Evolutionary conservation across 169 alveolate species (phyloP), one percentile per base, ranked within the genome.

Genomic region (Amoebophrya sp.): DNA sequence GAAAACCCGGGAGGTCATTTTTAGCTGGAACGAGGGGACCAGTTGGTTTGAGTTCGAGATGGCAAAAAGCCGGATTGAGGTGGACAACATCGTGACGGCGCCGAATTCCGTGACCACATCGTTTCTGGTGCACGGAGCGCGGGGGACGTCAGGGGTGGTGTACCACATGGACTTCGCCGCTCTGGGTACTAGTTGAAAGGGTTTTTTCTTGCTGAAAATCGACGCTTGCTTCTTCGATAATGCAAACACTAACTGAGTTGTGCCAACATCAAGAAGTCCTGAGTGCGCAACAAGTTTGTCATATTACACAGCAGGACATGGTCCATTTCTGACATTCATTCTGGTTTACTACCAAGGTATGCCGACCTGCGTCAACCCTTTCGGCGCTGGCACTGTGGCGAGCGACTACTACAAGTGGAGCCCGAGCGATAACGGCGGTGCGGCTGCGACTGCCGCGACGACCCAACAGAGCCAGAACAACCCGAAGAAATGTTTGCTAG

Each of bases 81-180:
- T 98, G 29, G 97, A 96, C 93, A 98, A 98, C 91, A 97, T 98
- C 89, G 97, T 98, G 10, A 98, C 97, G 77, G 99, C 98, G 93
- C 99, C 99, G 29, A 94, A 93, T 66, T 94, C 98, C 89, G 94
- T 97, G 18, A 95, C 98, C 18, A 94, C 96, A 47, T 96, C 96
- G 92, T 98, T 98, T 94, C 94, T 98, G 33, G 95, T 98, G 12
- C 97, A 97, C 95, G 99, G 99, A 39, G 32, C 40, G 90, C 40
- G 47, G 1, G 90, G 47, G 32, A 33, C 23, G 39, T 23, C 40
- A 2, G 99, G 99, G 40, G 95, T 97, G 35, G 94, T 97, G 38
- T 96, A 97, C 91, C 98, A 98, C 92, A 91, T 98, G 29, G 99
- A 97, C 94, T 97, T 98, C 94, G 94, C 95, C 77, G 94, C 97